Evolutionary conservation across 768 basidiomycete genomes (phyloP), one percentile per base, ranked within the genome.

Genomic region (Termitomyces sp.): DNA sequence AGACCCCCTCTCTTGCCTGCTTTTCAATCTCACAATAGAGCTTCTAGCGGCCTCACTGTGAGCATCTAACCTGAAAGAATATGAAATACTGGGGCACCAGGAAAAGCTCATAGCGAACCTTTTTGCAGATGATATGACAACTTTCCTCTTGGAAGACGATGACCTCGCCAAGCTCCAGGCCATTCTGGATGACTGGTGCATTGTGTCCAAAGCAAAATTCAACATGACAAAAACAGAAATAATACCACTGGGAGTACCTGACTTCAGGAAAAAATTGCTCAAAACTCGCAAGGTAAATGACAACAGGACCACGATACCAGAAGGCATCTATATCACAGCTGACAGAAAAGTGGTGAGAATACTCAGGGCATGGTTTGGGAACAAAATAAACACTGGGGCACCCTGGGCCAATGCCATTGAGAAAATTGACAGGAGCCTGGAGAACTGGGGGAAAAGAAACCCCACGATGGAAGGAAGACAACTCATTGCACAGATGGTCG

Each of bases 341-440:
- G 45, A 46, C 0, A 20, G 45, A 12, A 11, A 9, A 1, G 1
- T 4, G 8, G 22, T 46, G 3, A 22, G 45, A 12, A 46, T 46
- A 1, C 20, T 46, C 3, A 20, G 45, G 4, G n/a, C 20, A 0
- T 48, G 46, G 46, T 24, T 24, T 28, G 13, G 24, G 2, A 48
- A 48, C 13, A 3, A 4, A 4, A 13, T 2, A 0, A 4, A 24
- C 0, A 0, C 3, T 0, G 15, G 6, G 2, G 13, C 22, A 1
- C 22, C 13, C 0, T 48, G 46, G 46, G 7, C 42, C 7, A 44
- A 44, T 13, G 7, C n/a, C 1, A 6, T n/a, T 0, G 20, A 46
- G 12, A 20, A 46, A 4, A 46, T 12, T 0, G 45, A 46, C 18
- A 44, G n/a, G 7, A 44, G 7, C 18, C 8, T 46, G 2, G 1